Evolutionary conservation across 768 basidiomycete genomes (phyloP).

Genomic region (Phylloporus sp.): DNA sequence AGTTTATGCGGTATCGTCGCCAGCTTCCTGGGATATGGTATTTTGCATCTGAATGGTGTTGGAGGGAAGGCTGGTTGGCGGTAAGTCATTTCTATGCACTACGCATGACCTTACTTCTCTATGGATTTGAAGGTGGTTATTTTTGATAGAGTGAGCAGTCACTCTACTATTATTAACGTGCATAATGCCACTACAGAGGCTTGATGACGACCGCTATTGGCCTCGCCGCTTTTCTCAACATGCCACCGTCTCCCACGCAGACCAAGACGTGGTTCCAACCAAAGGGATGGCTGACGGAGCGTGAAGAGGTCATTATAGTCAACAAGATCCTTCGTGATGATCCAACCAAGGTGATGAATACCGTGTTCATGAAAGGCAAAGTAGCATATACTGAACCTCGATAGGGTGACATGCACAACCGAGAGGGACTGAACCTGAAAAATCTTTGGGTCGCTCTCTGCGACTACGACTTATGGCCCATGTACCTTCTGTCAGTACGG

Average conservation of each 20-base stretch:
- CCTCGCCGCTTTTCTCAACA: constrained; percentile 48
- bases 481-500: constrained; percentile 45
- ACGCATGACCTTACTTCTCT: constrained; percentile 17
- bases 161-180: too few relatives aligned
- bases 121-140: constrained; percentile 31
- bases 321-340: constrained; percentile 60
- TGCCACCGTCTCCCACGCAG: constrained; percentile 59
- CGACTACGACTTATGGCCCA: constrained; percentile 64
- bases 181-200: neutral
- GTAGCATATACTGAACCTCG: neutral
- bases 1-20: constrained; percentile 50
- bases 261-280: constrained; percentile 54
- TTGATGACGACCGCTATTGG: constrained; percentile 49
- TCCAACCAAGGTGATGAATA: constrained; percentile 41
- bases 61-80: constrained; percentile 13
- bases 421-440: constrained; percentile 49
- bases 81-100: constrained; percentile 26
- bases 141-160: constrained; percentile 29
- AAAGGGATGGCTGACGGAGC: constrained; percentile 58
- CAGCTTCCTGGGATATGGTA: constrained; percentile 62
- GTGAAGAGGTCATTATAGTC: constrained; percentile 58
- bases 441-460: constrained; percentile 49
- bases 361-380: too few relatives aligned
- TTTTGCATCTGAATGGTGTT: constrained; percentile 32
- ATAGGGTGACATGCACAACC: constrained; percentile 60